These are phyloP conservation scores for Suillus brevipes DNA, from an alignment of 768 basidiomycete genomes.

Conservation along the genomic window DNA sequence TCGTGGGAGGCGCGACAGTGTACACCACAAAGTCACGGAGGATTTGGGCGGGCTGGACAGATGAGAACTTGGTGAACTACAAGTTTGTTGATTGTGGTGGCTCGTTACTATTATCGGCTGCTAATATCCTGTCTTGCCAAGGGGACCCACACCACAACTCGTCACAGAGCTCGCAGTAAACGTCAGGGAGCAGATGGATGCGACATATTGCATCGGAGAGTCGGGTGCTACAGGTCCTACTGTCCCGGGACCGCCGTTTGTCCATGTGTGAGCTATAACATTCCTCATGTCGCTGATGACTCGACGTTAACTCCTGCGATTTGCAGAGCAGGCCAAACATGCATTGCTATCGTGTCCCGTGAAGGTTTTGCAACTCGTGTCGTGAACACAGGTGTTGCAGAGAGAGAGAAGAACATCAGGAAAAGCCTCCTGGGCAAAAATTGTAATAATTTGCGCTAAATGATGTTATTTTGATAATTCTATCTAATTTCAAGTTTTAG, in stretches of 20 bases:
- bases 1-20: constrained; percentile 19
- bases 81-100: constrained; percentile 9
- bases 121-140: constrained; percentile 1
- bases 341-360: constrained; percentile 12
- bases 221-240: constrained; percentile 23
- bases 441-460: too few relatives aligned
- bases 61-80: constrained; percentile 17
- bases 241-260: constrained; percentile 6
- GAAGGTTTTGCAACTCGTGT: constrained; percentile 15
- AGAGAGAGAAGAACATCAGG: constrained; percentile 20
- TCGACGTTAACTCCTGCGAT: not conserved
- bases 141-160: constrained; percentile 20
- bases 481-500: too few relatives aligned
- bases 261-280: constrained; percentile 12
- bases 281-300: not conserved
- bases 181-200: constrained; percentile 14
- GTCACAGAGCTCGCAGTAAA: constrained; percentile 18
- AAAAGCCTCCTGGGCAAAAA: too few relatives aligned
- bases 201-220: constrained; percentile 21
- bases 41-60: constrained; percentile 21
- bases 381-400: constrained; percentile 15
- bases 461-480: too few relatives aligned
- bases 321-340: constrained; percentile 14
- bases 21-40: constrained; percentile 19
- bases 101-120: not conserved